Percentiles rank a stretch among this genome's conserved stretches.
Conservation (phyloP, 2,329 filamentous ascomycete genomes). For the Cladophialophora chaetospira region DNA sequence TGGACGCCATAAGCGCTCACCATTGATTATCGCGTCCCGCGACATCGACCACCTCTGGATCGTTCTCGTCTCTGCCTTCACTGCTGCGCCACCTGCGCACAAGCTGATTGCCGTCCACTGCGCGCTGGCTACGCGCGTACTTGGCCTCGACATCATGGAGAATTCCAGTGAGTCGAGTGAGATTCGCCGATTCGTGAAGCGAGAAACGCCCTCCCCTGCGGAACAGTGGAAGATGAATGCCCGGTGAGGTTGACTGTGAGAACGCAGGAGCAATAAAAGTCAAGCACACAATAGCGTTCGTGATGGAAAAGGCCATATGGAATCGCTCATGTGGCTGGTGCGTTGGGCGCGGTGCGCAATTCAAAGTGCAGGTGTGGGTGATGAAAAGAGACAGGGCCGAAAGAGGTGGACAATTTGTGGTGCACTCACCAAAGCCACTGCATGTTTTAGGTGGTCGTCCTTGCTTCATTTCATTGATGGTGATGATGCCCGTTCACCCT, state of each 20-base stretch:
- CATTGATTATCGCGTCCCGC: constrained; percentile 10
- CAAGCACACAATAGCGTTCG: background rate
- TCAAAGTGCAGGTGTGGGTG: too few relatives aligned
- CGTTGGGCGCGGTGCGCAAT: too few relatives aligned
- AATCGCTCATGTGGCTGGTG: too few relatives aligned
- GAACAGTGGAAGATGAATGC: constrained; percentile 27
- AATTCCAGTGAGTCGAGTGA: constrained; percentile 31
- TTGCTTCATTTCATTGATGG: background rate
- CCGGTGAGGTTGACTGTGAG: background rate
- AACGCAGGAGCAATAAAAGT: constrained; percentile 1
- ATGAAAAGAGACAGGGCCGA: background rate
- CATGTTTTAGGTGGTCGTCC: background rate
- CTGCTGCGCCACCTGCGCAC: constrained; percentile 34
- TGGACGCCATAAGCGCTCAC: background rate
- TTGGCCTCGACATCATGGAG: constrained; percentile 32
- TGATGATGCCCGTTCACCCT: constrained; percentile 11
- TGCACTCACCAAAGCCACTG: background rate
- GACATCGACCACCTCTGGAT: constrained; percentile 24
- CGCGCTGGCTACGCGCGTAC: constrained; percentile 35
- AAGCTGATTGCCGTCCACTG: constrained; percentile 36
- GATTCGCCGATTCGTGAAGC: constrained; percentile 27
- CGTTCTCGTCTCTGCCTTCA: constrained; percentile 27
- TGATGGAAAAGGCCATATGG: constrained; percentile 1
- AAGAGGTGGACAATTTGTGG: background rate
- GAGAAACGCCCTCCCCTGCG: constrained; percentile 28